Conservation (phyloP, 2,329 filamentous ascomycete species). For the Phyllachora maydis region DNA sequence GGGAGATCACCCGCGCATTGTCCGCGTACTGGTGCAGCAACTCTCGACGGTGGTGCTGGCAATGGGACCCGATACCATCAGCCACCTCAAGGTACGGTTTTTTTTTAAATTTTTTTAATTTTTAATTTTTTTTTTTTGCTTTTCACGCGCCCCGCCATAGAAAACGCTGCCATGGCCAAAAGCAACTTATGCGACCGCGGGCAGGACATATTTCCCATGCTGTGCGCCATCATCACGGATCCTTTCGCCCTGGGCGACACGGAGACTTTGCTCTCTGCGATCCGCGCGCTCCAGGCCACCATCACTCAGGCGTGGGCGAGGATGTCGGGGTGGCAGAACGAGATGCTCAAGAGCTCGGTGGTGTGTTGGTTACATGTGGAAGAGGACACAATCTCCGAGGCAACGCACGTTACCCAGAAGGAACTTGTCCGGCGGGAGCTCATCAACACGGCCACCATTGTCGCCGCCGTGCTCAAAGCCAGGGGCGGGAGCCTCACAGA, state of each 20-base stretch:
- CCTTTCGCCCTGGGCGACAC: conserved; percentile 40
- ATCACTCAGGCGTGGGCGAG: conserved; percentile 51
- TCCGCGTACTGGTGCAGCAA: conserved; percentile 31
- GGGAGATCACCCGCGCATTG: conserved; percentile 33
- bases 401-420: too few relatives aligned
- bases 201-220: conserved; percentile 44
- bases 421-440: conserved; percentile 13
- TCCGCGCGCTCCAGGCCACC: conserved; percentile 30
- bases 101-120: background rate
- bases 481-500: conserved; percentile 9
- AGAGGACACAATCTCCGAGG: conserved; percentile 10
- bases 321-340: conserved; percentile 35
- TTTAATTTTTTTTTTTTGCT: background rate
- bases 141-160: too few relatives aligned
- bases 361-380: conserved; percentile 39
- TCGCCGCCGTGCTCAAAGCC: conserved; percentile 13
- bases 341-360: conserved; percentile 40
- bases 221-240: conserved; percentile 43
- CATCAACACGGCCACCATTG: conserved; percentile 11
- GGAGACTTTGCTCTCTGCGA: conserved; percentile 28
- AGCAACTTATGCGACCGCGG: too few relatives aligned
- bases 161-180: too few relatives aligned
- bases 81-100: conserved; percentile 39
- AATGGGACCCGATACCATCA: conserved; percentile 41
- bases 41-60: conserved; percentile 25